Evolutionary conservation across 768 basidiomycete genomes (phyloP), one percentile per base, ranked within the genome.

Genomic region (Termitomyces sp.): DNA sequence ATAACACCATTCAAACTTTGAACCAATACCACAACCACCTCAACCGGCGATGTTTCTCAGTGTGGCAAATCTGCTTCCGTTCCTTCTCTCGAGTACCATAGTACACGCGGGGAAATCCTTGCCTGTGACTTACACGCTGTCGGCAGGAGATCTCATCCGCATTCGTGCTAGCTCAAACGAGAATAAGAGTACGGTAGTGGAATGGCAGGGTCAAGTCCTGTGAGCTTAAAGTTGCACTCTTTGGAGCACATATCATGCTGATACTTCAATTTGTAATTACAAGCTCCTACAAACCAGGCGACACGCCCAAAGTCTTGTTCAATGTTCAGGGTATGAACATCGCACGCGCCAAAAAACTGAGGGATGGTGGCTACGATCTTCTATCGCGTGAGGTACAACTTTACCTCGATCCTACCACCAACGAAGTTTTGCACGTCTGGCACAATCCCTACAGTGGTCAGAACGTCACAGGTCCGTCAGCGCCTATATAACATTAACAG

Each of bases 121-220:
- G 8, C 8, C 38, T 28, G 16, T 16, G 22, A 28, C 24, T 12
- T 32, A 32, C 38, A 55, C 54, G 39, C 4, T 40, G 22, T 40
- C 22, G 20, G 38, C 57, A 18, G 57, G 60, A 35, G 67, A 67
- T 51, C 55, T 67, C 18, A 63, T 65, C 22, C 64, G 66, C 16
- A 50, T 67, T 49, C 49, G 63, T 28, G 64, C 67, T 18, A 68
- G 66, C 33, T 61, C 63, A 9, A 55, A 68, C 33, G 65, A 68
- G 45, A 36, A 35, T 33, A 33, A 55, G 60, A 66, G 63, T 39
- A 65, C 65, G 9, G 60, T 63, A 8, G 51, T 65, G 7, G 67
- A 65, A 55, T 68, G 67, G 67, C 60, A 62, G 12, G 67, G 65
- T 39, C 67, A 68, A 57, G 63, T 67, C 9, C 51, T 65, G 68